These are phyloP conservation scores for Xylaria sp. DNA, from an alignment of 2,329 filamentous ascomycete species.

Conservation along the genomic window DNA sequence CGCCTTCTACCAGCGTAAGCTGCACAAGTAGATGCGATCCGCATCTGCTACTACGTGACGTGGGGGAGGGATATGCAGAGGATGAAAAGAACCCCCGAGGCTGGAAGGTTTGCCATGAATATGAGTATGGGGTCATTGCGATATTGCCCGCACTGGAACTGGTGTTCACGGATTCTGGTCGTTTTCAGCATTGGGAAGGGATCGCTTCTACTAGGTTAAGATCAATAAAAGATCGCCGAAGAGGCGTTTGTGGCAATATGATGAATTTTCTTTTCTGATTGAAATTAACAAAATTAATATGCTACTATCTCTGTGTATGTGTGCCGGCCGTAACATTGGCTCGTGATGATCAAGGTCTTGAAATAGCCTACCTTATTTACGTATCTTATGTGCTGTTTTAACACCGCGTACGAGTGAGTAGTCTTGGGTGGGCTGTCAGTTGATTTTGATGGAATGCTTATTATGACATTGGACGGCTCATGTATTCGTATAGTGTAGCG, in stretches of 20 bases:
- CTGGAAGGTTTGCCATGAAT: slow-evolving; percentile 35
- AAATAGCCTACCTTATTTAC: not conserved
- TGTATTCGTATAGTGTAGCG: slow-evolving; percentile 21
- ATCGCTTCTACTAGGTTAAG: slow-evolving; percentile 49
- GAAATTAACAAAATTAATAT: slow-evolving; percentile 26
- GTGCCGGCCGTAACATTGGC: not conserved
- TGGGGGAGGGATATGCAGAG: slow-evolving; percentile 28
- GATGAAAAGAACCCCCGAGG: slow-evolving; percentile 37
- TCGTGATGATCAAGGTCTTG: not conserved
- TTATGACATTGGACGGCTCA: slow-evolving; percentile 5
- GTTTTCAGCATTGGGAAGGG: slow-evolving; percentile 50
- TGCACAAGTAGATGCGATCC: slow-evolving; percentile 84
- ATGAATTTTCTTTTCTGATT: slow-evolving; percentile 24
- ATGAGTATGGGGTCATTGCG: slow-evolving; percentile 44
- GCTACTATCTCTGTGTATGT: not conserved
- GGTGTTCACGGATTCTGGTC: slow-evolving; percentile 53
- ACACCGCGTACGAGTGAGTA: not conserved
- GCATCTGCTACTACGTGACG: slow-evolving; percentile 20
- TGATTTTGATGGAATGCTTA: slow-evolving; percentile 11
- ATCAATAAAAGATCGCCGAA: slow-evolving; percentile 52
- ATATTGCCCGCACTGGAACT: slow-evolving; percentile 49
- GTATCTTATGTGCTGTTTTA: no score
- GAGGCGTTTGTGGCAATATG: slow-evolving; percentile 38
- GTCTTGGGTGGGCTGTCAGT: not conserved
- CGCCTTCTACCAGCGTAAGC: slow-evolving; percentile 99